phyloP scores from a whole-genome alignment of 345 rosid species.

The Bruguiera parviflora region DNA sequence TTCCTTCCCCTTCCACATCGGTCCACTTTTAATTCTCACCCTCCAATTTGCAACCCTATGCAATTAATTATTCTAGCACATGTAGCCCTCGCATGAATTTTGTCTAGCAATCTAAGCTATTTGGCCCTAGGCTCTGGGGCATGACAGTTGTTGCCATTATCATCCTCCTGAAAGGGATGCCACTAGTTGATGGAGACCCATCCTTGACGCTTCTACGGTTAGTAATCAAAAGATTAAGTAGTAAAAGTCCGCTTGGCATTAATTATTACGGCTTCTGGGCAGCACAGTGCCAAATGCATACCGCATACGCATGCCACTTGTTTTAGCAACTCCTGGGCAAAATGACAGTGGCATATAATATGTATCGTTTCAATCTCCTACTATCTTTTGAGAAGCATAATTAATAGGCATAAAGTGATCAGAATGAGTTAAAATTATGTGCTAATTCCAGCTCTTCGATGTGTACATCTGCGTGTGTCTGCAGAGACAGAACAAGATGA shows the following conservation, averaged over 20 bases:
- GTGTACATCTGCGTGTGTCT: too few relatives aligned
- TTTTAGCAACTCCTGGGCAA: too few relatives aligned
- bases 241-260: too few relatives aligned
- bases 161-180: constrained; percentile 44
- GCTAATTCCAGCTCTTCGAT: too few relatives aligned
- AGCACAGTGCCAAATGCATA: too few relatives aligned
- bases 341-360: too few relatives aligned
- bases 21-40: constrained; percentile 25
- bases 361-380: too few relatives aligned
- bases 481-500: constrained; percentile 15
- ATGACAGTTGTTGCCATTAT: constrained; percentile 50
- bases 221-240: neutral
- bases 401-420: too few relatives aligned
- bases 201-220: constrained; percentile 13
- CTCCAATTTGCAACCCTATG: neutral
- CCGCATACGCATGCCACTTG: too few relatives aligned
- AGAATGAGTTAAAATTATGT: too few relatives aligned
- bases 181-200: constrained; percentile 46
- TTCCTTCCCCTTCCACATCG: constrained; percentile 38
- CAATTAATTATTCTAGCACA: neutral
- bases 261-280: too few relatives aligned
- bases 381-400: too few relatives aligned
- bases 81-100: constrained; percentile 5
- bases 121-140: constrained; percentile 45
- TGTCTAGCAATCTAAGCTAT: constrained; percentile 8